These are phyloP conservation scores for Metschnikowia hibisci DNA, from an alignment of 805 yeast genomes.

Conservation along the genomic window DNA sequence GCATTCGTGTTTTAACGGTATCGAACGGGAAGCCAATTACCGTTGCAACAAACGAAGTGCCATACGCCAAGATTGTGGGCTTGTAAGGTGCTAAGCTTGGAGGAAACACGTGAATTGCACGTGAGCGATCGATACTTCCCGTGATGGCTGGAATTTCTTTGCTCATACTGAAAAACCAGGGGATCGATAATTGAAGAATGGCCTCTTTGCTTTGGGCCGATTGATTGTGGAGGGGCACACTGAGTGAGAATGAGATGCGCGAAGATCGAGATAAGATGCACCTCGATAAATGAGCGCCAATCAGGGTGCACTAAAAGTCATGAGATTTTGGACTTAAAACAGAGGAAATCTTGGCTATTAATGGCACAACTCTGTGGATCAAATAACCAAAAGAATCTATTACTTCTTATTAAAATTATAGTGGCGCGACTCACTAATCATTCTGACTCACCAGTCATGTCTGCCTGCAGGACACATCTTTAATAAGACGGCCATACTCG, in stretches of 20 bases:
- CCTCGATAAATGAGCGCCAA: background rate
- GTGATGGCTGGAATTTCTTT: constrained; percentile 53
- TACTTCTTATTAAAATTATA: too few species aligned
- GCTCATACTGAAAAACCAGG: background rate
- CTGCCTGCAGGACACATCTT: too few species aligned
- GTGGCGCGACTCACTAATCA: too few species aligned
- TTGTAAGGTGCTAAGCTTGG: constrained; percentile 46
- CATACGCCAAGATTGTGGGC: constrained; percentile 58
- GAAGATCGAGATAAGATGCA: constrained; percentile 3
- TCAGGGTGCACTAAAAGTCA: background rate
- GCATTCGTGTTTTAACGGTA: constrained; percentile 84
- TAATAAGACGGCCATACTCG: too few species aligned
- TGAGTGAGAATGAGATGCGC: constrained; percentile 1
- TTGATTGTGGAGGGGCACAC: background rate
- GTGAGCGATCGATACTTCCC: constrained; percentile 44
- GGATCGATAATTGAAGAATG: background rate
- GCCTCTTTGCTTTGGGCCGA: background rate
- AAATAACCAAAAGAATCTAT: too few species aligned
- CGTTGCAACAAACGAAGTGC: constrained; percentile 60
- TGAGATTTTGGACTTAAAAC: background rate
- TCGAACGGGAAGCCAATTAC: constrained; percentile 80
- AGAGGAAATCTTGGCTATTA: too few species aligned
- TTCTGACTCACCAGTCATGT: too few species aligned
- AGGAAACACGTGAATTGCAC: constrained; percentile 51
- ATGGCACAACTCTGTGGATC: too few species aligned